Conservation (phyloP, 2,329 filamentous ascomycete genomes). For the Pestalotiopsis sp. region DNA sequence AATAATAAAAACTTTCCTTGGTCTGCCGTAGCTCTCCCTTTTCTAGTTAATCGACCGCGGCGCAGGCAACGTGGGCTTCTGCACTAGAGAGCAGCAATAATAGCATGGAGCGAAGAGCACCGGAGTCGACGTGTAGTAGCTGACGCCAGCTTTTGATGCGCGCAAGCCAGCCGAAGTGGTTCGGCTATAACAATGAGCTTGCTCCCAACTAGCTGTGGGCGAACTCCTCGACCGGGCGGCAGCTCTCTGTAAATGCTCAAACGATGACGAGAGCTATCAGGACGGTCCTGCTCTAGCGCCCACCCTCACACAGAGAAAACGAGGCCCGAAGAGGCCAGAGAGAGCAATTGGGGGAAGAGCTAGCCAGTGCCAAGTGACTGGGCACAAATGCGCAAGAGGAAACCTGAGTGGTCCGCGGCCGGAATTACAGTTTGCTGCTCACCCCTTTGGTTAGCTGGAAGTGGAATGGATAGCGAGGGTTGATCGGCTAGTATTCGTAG, state of each 20-base stretch:
- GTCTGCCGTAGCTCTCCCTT: neutral
- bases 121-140: neutral
- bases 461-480: neutral
- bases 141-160: neutral
- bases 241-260: neutral
- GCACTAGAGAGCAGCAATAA: neutral
- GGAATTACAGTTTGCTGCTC: conserved; percentile 3
- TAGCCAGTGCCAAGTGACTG: neutral
- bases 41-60: neutral
- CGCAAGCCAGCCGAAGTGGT: neutral
- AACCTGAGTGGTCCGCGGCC: neutral
- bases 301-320: neutral
- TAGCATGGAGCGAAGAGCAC: neutral
- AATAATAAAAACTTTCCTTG: neutral
- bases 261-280: conserved; percentile 14
- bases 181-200: neutral
- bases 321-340: neutral
- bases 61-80: neutral
- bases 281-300: conserved; percentile 15
- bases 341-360: neutral
- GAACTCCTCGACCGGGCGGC: neutral
- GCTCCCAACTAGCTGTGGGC: neutral
- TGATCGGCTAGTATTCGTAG: neutral
- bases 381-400: neutral
- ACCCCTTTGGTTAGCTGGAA: neutral